These are phyloP conservation scores for Plicaturopsis crispa DNA, from an alignment of 768 basidiomycete genomes.

Conservation along the genomic window DNA sequence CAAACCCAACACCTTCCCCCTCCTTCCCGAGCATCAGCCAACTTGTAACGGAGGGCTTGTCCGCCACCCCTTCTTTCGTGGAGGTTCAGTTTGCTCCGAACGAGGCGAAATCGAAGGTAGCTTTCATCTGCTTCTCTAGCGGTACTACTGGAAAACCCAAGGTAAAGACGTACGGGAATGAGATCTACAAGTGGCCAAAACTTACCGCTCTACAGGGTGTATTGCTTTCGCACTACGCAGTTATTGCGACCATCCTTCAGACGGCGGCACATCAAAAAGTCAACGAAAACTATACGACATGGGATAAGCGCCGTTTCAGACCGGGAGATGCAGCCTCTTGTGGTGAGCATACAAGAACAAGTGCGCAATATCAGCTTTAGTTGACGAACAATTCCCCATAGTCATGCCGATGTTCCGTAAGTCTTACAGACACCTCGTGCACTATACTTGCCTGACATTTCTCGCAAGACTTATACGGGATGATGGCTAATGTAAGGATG, in stretches of 20 bases:
- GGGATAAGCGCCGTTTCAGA: conserved; percentile 31
- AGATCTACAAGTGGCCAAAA: conserved; percentile 19
- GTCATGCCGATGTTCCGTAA: conserved; percentile 57
- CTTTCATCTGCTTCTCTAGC: conserved; percentile 67
- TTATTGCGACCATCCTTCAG: conserved; percentile 61
- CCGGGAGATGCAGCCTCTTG: conserved; percentile 53
- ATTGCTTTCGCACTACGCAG: conserved; percentile 54
- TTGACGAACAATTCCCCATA: conserved; percentile 13
- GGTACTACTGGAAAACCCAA: conserved; percentile 59
- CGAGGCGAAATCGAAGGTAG: conserved; percentile 53
- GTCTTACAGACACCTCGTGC: conserved; percentile 16
- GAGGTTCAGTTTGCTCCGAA: conserved; percentile 33
- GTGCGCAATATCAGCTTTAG: background rate
- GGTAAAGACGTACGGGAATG: conserved; percentile 24
- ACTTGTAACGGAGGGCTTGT: conserved; percentile 18
- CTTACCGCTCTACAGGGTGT: conserved; percentile 41
- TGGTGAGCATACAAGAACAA: conserved; percentile 28
- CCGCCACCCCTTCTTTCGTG: conserved; percentile 9
- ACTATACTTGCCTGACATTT: conserved; percentile 5
- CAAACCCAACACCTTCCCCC: background rate
- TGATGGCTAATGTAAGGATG: conserved; percentile 43
- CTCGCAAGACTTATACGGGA: conserved; percentile 48
- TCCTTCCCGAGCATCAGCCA: conserved; percentile 15
- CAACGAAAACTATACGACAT: conserved; percentile 23
- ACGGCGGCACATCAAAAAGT: conserved; percentile 43